These are phyloP conservation scores for Cryptococcus floricola DNA, from an alignment of 1,284 basidiomycete species.

Conservation along the genomic window DNA sequence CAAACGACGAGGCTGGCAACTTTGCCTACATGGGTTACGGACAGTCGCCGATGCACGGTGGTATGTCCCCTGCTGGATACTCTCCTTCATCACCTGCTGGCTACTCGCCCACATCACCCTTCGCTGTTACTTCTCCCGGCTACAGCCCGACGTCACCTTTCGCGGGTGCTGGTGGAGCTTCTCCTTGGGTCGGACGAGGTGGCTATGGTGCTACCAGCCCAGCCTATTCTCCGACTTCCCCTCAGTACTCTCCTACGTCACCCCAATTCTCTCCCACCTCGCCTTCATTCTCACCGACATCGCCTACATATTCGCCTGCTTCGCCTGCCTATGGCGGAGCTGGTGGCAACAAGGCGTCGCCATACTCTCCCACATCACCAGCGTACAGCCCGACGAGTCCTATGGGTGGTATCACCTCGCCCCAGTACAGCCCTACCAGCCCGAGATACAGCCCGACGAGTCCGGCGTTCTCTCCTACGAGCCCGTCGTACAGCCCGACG, in stretches of 20 bases:
- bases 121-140: slow-evolving; percentile 50
- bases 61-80: slow-evolving; percentile 63
- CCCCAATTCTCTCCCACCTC: slow-evolving; percentile 81
- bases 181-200: slow-evolving; percentile 62
- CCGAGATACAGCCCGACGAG: slow-evolving; percentile 35
- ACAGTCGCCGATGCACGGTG: slow-evolving; percentile 67
- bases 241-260: slow-evolving; percentile 58
- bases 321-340: slow-evolving; percentile 65
- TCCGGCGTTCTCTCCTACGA: slow-evolving; percentile 54
- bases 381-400: slow-evolving; percentile 27
- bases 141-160: slow-evolving; percentile 76
- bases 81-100: slow-evolving; percentile 32
- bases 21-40: slow-evolving; percentile 70
- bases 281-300: slow-evolving; percentile 61
- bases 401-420: slow-evolving; percentile 17
- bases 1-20: slow-evolving; percentile 71
- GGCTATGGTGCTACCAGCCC: slow-evolving; percentile 58
- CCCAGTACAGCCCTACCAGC: slow-evolving; percentile 34
- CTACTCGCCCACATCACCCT: slow-evolving; percentile 80
- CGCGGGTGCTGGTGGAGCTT: slow-evolving; percentile 59
- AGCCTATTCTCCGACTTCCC: slow-evolving; percentile 66
- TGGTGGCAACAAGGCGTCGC: slow-evolving; percentile 22
- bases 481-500: slow-evolving; percentile 49
- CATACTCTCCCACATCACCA: slow-evolving; percentile 40
- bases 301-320: slow-evolving; percentile 53